Base-by-base conservation (phyloP, 345 rosid species). In the Sonneratia caseolaris region DNA sequence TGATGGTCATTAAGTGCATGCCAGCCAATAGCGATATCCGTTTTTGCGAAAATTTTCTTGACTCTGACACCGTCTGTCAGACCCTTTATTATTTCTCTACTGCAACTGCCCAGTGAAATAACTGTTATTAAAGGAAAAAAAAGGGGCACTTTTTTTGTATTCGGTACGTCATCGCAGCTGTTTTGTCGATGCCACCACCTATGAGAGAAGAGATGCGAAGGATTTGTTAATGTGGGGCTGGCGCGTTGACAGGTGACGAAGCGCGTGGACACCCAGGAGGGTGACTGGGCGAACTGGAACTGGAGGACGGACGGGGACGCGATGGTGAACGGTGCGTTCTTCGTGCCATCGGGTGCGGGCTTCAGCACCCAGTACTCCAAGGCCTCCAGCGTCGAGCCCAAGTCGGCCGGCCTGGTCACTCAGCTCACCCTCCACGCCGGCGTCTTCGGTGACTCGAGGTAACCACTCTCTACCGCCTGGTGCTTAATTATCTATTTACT, bases 281-380 rank as follows among this genome's bases (percentile, higher is more conserved):
- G 68, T 22, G 85, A 84, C 0, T 92, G 98, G 99, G 13, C 69
- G 4, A 81, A 18, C 22, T 96, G 99, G 99, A 96, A 96, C 73
- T 96, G 99, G 99, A 87, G 97, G 32, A 89, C 96, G 22, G 98
- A 91, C 3, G 96, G 96, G 69, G 99, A 96, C 80, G 15, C 89
- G 3, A 74, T 96, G 93, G 78, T 86, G 68, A 96, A 96, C 73
- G 98, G 99, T 11, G 99, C 99, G 0, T 96, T 83, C 76, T 96
- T 93, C 16, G 96, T 92, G 64, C 98, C 99, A 5, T 96, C 99
- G 5, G 99, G 99, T 0, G 87, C 76, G 5, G 97, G 95, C 4
- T 14, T 84, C 11, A 81, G 88, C 13, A 76, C 80, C 0, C 94
- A 83, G 38, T 96, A 86, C 40, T 86, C 88, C 0, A 82, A 71